Conservation (phyloP, 352 stramenopile species). For the Globisporangium megalacanthum region DNA sequence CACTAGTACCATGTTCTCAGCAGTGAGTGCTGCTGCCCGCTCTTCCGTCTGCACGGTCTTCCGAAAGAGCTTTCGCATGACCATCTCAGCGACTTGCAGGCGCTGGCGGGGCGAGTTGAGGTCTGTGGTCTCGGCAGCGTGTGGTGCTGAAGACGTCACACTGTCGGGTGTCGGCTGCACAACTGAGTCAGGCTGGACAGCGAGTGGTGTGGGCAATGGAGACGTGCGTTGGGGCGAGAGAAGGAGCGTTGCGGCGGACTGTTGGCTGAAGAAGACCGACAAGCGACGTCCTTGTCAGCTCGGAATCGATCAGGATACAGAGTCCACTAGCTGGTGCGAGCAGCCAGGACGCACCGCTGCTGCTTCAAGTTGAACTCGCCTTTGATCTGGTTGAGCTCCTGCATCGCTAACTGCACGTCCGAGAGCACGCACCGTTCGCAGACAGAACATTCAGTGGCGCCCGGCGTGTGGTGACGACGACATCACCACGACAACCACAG, state of each 20-base stretch:
- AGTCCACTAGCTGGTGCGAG: too few relatives aligned
- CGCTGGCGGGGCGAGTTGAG: conserved; percentile 36
- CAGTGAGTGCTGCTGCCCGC: conserved; percentile 17
- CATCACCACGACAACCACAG: too few relatives aligned
- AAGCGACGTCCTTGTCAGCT: background rate
- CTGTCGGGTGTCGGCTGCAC: too few relatives aligned
- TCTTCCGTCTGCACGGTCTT: conserved; percentile 44
- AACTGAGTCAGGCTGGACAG: too few relatives aligned
- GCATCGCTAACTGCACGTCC: conserved; percentile 18
- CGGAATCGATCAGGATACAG: background rate
- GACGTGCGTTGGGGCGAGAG: background rate
- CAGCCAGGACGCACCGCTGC: conserved; percentile 19
- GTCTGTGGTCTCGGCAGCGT: conserved; percentile 5
- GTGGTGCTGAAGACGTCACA: background rate
- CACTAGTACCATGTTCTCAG: conserved; percentile 17
- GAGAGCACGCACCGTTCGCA: background rate
- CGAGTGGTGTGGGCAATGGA: background rate
- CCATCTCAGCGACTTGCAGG: conserved; percentile 47
- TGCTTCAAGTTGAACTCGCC: conserved; percentile 29
- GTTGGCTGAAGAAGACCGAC: conserved; percentile 10
- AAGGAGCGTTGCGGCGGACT: conserved; percentile 16
- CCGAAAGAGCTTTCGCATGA: conserved; percentile 56
- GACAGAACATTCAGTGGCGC: background rate
- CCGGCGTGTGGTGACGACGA: too few relatives aligned
- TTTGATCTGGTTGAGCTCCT: conserved; percentile 47